These are phyloP conservation scores for Vishniacozyma victoriae DNA, from an alignment of 768 basidiomycete genomes.

Conservation along the genomic window DNA sequence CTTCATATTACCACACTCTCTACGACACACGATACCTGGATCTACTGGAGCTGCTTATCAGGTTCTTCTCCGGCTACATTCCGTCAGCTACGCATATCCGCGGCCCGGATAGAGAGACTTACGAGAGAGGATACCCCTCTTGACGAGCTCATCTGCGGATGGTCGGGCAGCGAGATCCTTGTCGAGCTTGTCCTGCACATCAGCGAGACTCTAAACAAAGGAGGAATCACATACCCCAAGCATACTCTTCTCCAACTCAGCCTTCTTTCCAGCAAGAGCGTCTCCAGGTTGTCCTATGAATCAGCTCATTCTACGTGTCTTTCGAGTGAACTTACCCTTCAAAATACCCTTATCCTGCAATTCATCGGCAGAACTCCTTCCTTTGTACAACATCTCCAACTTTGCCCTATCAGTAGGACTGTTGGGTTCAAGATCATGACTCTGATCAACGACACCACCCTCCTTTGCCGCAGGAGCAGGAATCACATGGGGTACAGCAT, in stretches of 20 bases:
- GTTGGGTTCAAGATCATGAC: constrained; percentile 30
- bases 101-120: constrained; percentile 12
- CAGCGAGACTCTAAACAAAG: not conserved
- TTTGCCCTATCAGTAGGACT: constrained; percentile 36
- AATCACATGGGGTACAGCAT: constrained; percentile 32
- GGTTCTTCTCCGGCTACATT: not conserved
- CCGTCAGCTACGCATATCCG: too few species aligned
- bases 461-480: constrained; percentile 26
- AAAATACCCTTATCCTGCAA: constrained; percentile 66
- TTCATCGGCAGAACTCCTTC: constrained; percentile 58
- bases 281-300: constrained; percentile 53
- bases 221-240: constrained; percentile 53
- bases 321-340: constrained; percentile 52
- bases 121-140: constrained; percentile 59
- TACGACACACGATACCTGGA: too few species aligned
- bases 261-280: constrained; percentile 59
- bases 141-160: constrained; percentile 59
- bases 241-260: constrained; percentile 59
- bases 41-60: too few species aligned
- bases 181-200: constrained; percentile 60
- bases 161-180: constrained; percentile 59
- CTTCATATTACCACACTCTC: too few species aligned
- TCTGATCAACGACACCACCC: constrained; percentile 27
- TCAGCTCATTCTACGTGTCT: constrained; percentile 1
- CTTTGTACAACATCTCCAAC: constrained; percentile 56